Evolutionary conservation across 2,329 filamentous ascomycete species (phyloP).

Genomic region (Fusarium pseudonygamai): DNA sequence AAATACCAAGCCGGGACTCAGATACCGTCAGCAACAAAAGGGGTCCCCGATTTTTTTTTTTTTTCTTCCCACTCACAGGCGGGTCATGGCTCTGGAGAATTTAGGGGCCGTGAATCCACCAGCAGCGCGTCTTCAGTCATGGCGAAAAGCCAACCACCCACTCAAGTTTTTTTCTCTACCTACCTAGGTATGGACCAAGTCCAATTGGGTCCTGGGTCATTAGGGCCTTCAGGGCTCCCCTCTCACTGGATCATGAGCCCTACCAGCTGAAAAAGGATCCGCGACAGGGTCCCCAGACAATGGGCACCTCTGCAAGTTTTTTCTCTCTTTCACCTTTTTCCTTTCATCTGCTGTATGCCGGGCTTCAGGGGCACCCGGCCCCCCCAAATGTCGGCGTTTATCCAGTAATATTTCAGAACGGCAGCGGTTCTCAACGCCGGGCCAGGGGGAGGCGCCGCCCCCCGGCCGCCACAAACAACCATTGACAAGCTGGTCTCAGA

Average conservation of each 20-base stretch:
- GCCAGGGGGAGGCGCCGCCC: constrained; percentile 42
- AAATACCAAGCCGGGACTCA: constrained; percentile 24
- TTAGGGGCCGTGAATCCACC: constrained; percentile 29
- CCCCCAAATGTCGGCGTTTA: constrained; percentile 15
- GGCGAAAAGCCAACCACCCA: constrained; percentile 9
- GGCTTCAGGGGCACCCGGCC: constrained; percentile 29
- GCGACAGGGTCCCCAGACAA: constrained; percentile 33
- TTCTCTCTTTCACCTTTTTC: background rate
- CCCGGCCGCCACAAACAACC: constrained; percentile 32
- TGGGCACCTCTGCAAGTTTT: constrained; percentile 15
- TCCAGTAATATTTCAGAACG: constrained; percentile 21
- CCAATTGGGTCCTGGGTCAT: background rate
- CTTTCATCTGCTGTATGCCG: constrained; percentile 17
- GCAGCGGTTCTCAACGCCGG: constrained; percentile 25
- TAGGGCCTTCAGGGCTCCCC: background rate
- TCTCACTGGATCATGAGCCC: constrained; percentile 21
- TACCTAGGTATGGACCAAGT: background rate
- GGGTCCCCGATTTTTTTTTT: constrained; percentile 12
- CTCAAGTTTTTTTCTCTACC: background rate
- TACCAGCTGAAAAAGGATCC: constrained; percentile 41
- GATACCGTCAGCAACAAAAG: constrained; percentile 13
- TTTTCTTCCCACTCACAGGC: constrained; percentile 6
- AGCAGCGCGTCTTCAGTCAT: constrained; percentile 11
- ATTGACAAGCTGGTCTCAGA: constrained; percentile 29
- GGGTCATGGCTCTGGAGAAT: constrained; percentile 36